Base-by-base conservation (phyloP, 108 stramenopile species). In the Bacterosira constricta region DNA sequence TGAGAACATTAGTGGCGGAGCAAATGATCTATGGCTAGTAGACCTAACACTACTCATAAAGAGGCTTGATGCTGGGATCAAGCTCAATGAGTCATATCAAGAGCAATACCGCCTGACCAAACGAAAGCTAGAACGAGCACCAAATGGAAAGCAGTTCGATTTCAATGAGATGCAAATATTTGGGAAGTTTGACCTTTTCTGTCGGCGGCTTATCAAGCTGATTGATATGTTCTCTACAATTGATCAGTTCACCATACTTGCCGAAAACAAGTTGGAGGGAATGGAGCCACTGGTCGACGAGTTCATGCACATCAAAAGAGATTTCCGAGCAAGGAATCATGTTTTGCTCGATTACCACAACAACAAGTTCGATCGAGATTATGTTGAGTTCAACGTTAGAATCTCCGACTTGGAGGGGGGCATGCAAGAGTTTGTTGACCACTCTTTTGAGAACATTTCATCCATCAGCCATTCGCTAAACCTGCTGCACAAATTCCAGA, bases 141-240 rank as follows among this genome's bases (percentile, higher is more conserved):
- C 91, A 8, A 85, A 74, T 69, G 91, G 88, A 13, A 96, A 94
- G 89, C 91, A 92, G 61, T 95, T 95, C 44, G 89, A 92, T 77
- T 95, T 93, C 39, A 83, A 88, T 52, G 92, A 95, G 57, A 88
- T 86, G 75, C 87, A 92, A 66, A 91, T 96, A 51, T 92, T 95
- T 66, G 94, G 94, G 31, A 91, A 92, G 57, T 94, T 96, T 42
- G 92, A 96, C 59, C 79, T 95, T 39, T 96, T 96, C 56, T 91
- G 92, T 80, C 79, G 94, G n/a, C 77, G 96, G 50, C 77, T 94
- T 34, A 83, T 90, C 63, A 96, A 96, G 78, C 83, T 96, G 62
- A 95, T 95, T 53, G 93, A 95, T 69, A 86, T 96, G 90, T 95
- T 94, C 73, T 75, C 79, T 54, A 96, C 96, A 11, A 88, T 94